Base-by-base conservation (phyloP, 2,329 filamentous ascomycete species). In the Bipolaris victoriae region DNA sequence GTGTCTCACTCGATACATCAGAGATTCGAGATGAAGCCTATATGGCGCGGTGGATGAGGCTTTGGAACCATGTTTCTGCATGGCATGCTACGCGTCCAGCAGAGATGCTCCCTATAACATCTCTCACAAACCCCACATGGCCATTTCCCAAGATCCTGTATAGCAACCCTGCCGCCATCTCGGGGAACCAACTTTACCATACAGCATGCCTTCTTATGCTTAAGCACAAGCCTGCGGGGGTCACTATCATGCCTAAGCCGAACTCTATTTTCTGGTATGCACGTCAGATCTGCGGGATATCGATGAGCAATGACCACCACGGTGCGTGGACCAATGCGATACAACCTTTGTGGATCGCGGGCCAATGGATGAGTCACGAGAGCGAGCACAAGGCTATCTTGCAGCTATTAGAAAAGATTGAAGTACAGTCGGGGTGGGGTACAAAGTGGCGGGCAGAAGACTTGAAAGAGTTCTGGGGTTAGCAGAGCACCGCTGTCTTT, bases 401-500 rank as follows among this genome's bases (percentile, higher is more conserved):
- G 10, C 76, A 80, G 10, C 70, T 83, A 13, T 65, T 83, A 41
- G 78, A 77, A 15, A 74, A 75, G 22, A 85, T 85, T 33, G 83
- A 85, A 70, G 72, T 72, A 26, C 81, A 83, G 61, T 82, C 79
- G 6, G 83, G 83, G 0, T 85, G 83, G 82, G 78, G 78, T 3
- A 84, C 83, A 0, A 76, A 76, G 57, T 85, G 83, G 83, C 70
- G 83, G 40, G 80, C 78, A 0, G 80, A 84, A 15, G 83, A 85
- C 66, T 47, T 86, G 45, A 79, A 78, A 44, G 78, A 81, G 47
- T 81, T 81, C 53, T 85, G 82, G 83, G 82, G 82, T 7, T 58
- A 45, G 26, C 7, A 41, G 18, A 33, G n/a, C 43, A 18, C 6
- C 24, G 40, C 5, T 40, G 16, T 41, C 11, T 22, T 24, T 24